Base-by-base conservation (phyloP, 768 basidiomycete genomes). In the Serendipita vermifera region DNA sequence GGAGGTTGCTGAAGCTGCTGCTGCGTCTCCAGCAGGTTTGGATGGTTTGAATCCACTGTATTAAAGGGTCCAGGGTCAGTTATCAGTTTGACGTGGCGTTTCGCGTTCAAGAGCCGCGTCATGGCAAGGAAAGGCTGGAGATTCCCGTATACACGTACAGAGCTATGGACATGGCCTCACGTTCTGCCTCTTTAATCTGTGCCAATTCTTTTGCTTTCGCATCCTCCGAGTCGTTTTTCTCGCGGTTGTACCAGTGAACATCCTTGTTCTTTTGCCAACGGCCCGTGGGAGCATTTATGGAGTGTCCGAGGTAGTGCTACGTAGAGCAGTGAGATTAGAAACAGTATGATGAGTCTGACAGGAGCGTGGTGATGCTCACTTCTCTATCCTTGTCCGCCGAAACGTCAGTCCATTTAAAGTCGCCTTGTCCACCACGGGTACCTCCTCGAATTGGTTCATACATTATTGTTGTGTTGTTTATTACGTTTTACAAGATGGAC, bases 261-360 rank as follows among this genome's bases (percentile, higher is more conserved):
- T 98, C 93, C 67, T 93, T 91, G 72, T 91, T 90, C 71, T 93
- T 93, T 71, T 96, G 93, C 93, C 93, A 98, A 43, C 93, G 75
- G 1, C 93, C 93, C 1, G 88, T 88, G 0, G 93, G 93, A 2
- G 93, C 93, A 64, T 93, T 93, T 71, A 96, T 80, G 55, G 87
- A 87, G 66, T 94, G 89, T 3, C 93, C 93, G 2, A 98, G 80
- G 68, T 98, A 98, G 70, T 96, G 84, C 85, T 97, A 64, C 46
- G 57, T n/a, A 11, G 22, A 14, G 22, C 46, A n/a, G n/a, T n/a
- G n/a, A n/a, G n/a, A n/a, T n/a, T n/a, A n/a, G n/a, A n/a, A n/a
- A n/a, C n/a, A n/a, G n/a, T 17, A 27, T 24, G 4, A 56, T 13
- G 17, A 26, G 14, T 14, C 3, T 46, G 27, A 36, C 26, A 57